Evolutionary conservation across 208 protist genomes (phyloP).

Genomic region (Trypanosoma vivax): DNA sequence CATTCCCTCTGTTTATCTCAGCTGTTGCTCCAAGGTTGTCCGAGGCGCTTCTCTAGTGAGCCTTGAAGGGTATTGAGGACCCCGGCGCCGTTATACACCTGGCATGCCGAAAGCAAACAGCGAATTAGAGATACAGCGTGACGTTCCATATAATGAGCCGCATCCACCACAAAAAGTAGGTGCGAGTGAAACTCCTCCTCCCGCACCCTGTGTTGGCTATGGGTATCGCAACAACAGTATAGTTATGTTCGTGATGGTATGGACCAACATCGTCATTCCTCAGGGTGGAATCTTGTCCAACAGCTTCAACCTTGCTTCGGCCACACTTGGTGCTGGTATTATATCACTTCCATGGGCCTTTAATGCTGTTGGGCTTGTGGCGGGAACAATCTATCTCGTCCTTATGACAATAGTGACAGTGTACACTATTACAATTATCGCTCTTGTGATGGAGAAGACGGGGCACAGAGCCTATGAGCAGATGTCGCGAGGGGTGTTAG

Average conservation of each 20-base stretch:
- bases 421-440: constrained; percentile 28
- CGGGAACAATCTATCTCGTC: constrained; percentile 19
- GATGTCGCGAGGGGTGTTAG: constrained; percentile 17
- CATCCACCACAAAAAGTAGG: no score
- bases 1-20: no score
- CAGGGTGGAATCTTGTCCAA: constrained; percentile 19
- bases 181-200: no score
- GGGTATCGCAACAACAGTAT: neutral
- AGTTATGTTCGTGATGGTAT: neutral
- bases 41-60: no score
- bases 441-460: constrained; percentile 23
- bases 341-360: constrained; percentile 34
- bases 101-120: no score
- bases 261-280: constrained; percentile 12
- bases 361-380: constrained; percentile 16
- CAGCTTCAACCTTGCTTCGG: constrained; percentile 22
- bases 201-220: no score
- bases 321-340: constrained; percentile 25
- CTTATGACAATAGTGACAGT: constrained; percentile 24
- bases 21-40: no score
- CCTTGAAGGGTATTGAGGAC: no score
- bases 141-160: no score
- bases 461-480: constrained; percentile 24
- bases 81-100: no score
- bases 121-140: no score